Evolutionary conservation across 805 yeast genomes (phyloP).

Genomic region (Debaryomyces tyrocola): DNA sequence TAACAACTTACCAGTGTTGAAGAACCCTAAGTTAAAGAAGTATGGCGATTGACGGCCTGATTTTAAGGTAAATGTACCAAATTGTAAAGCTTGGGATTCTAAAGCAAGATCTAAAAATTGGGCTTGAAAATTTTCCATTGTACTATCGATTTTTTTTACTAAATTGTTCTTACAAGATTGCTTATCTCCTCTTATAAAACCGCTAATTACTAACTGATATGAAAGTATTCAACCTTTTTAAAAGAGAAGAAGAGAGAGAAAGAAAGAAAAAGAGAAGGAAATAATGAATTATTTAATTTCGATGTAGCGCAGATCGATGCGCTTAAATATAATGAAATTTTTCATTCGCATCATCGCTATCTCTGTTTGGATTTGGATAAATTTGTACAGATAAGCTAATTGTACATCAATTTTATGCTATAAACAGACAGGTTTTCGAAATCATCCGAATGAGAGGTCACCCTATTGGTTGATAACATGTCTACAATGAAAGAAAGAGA

Average conservation of each 20-base stretch:
- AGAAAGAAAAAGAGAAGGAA: conserved; percentile 2
- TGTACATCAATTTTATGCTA: neutral
- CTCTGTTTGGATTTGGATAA: neutral
- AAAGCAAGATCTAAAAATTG: conserved; percentile 80
- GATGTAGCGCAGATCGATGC: neutral
- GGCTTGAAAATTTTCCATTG: conserved; percentile 52
- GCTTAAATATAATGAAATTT: neutral
- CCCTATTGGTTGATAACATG: neutral
- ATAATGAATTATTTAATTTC: neutral
- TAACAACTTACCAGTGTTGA: conserved; percentile 75
- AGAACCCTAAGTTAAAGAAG: conserved; percentile 91
- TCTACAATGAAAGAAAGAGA: conserved; percentile 16
- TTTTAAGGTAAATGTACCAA: conserved; percentile 87
- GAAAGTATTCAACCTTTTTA: neutral
- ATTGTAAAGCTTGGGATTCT: conserved; percentile 77
- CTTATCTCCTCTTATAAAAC: neutral
- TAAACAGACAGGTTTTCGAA: neutral
- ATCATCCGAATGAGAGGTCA: neutral
- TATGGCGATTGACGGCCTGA: conserved; percentile 95
- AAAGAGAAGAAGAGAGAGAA: conserved; percentile 5
- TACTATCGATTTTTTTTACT: conserved; percentile 1
- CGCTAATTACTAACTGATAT: neutral
- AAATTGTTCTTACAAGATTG: neutral
- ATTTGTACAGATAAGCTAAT: neutral
- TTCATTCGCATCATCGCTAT: neutral